phyloP scores from a whole-genome alignment of 129 eudicot species.

The Pulicaria dysenterica region DNA sequence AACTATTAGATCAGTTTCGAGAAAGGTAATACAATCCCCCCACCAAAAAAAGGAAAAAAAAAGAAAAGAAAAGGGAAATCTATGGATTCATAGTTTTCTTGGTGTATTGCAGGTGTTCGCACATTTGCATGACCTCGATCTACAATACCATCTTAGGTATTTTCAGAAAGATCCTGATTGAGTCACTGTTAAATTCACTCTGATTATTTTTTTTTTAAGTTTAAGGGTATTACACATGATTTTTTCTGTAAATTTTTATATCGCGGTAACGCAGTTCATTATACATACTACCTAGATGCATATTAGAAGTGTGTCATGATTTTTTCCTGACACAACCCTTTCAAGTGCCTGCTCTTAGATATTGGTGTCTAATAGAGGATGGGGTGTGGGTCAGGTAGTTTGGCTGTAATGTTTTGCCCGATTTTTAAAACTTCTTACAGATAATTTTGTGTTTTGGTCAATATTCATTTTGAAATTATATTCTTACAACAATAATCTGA shows the following conservation, averaged over 20 bases:
- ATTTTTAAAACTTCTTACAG: not conserved
- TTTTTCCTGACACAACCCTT: not conserved
- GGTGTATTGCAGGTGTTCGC: conserved; percentile 69
- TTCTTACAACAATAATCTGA: no score
- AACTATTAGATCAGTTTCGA: conserved; percentile 85
- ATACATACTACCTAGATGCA: no score
- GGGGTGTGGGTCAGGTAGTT: no score
- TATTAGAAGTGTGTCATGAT: no score
- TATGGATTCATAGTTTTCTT: conserved; percentile 11
- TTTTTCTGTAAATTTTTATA: no score
- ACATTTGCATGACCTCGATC: conserved; percentile 95
- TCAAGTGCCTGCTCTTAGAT: not conserved
- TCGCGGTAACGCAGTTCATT: no score
- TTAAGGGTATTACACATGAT: not conserved
- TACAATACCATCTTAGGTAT: conserved; percentile 89
- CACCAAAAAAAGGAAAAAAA: no score
- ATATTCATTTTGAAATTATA: no score
- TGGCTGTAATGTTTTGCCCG: no score
- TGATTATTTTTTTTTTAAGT: not conserved
- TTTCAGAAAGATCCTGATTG: not conserved
- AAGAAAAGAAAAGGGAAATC: no score
- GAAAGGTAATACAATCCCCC: conserved; percentile 54
- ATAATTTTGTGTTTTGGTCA: not conserved
- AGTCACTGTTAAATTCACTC: not conserved
- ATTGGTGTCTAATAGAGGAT: no score